These are phyloP conservation scores for Nannochloris sp. DNA, from an alignment of 139 green algal species.

Conservation along the genomic window DNA sequence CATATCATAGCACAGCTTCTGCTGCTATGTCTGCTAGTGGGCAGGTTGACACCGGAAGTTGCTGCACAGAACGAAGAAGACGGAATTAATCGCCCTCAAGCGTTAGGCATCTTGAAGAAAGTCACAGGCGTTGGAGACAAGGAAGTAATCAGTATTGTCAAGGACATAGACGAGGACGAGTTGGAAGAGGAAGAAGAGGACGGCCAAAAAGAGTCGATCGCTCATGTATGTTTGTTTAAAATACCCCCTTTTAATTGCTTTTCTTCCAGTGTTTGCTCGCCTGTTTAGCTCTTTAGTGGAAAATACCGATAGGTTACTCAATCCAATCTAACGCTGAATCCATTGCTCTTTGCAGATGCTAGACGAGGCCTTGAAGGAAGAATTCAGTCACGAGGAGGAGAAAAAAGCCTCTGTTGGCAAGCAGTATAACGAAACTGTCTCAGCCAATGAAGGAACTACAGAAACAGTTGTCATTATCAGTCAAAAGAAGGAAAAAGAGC, in stretches of 20 bases:
- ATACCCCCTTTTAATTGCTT: neutral
- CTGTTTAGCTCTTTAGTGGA: neutral
- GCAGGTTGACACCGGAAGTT: neutral
- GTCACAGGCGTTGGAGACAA: too few relatives aligned
- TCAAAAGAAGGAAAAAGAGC: constrained; percentile 32
- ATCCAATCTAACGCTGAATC: neutral
- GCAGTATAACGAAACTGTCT: constrained; percentile 51
- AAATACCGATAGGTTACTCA: too few relatives aligned
- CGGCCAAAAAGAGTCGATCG: constrained; percentile 26
- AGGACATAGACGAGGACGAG: neutral
- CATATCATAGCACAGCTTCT: neutral
- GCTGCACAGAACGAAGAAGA: too few relatives aligned
- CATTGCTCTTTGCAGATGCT: constrained; percentile 30
- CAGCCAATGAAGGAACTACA: constrained; percentile 33
- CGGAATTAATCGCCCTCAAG: too few relatives aligned
- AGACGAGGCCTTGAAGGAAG: constrained; percentile 52
- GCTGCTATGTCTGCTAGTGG: neutral
- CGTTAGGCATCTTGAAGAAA: too few relatives aligned
- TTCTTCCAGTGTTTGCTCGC: neutral
- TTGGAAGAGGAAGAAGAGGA: neutral
- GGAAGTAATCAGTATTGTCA: too few relatives aligned
- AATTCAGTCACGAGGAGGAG: constrained; percentile 51
- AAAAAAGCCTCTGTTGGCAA: constrained; percentile 37
- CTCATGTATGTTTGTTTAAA: constrained; percentile 13
- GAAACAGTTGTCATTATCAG: constrained; percentile 61